Conservation (phyloP, 1,139 yeast species). For the Blastobotrys capitulatus region DNA sequence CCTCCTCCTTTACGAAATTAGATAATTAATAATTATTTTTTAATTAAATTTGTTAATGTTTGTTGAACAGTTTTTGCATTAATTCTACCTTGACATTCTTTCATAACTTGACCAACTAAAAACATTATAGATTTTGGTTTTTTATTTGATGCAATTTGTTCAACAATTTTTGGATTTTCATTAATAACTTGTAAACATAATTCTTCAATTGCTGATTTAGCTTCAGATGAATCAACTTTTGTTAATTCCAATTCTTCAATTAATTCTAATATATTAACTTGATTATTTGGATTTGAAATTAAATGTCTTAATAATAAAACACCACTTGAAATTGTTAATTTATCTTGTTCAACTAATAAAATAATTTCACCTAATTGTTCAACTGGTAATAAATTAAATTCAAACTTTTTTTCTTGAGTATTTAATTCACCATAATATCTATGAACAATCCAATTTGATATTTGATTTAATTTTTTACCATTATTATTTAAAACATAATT, state of each 20-base stretch:
- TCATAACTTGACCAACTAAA: constrained; percentile 83
- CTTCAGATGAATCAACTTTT: constrained; percentile 29
- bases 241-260: constrained; percentile 53
- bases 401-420: constrained; percentile 42
- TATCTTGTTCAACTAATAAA: constrained; percentile 34
- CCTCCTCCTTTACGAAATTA: not conserved
- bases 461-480: constrained; percentile 19
- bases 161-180: constrained; percentile 52
- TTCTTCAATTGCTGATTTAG: constrained; percentile 43
- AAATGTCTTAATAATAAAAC: constrained; percentile 57
- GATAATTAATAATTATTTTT: not conserved
- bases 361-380: constrained; percentile 42
- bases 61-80: constrained; percentile 21
- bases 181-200: constrained; percentile 51
- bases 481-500: constrained; percentile 23
- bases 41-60: constrained; percentile 1
- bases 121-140: constrained; percentile 60
- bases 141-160: constrained; percentile 52
- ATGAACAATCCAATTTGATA: constrained; percentile 78
- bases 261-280: constrained; percentile 37
- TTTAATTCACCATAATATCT: constrained; percentile 69
- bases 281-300: constrained; percentile 39
- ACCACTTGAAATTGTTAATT: constrained; percentile 55
- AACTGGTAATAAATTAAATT: constrained; percentile 29
- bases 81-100: constrained; percentile 54